Evolutionary conservation across 2,329 filamentous ascomycete genomes (phyloP).

Genomic region (Cercospora brassicicola): DNA sequence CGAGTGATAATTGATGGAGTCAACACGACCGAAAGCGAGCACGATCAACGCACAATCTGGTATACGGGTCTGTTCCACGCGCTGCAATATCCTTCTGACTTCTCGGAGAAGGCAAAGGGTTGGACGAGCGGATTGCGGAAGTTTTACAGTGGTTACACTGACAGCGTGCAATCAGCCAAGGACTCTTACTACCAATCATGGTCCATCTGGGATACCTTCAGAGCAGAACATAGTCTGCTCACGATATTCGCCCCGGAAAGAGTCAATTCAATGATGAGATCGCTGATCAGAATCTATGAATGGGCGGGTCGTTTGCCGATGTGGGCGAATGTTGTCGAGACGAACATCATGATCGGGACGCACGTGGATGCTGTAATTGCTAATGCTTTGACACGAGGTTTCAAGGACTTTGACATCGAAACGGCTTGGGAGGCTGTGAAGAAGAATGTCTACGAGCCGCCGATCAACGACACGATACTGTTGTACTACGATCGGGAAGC

Average conservation of each 20-base stretch:
- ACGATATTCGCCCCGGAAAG: conserved; percentile 50
- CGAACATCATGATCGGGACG: conserved; percentile 55
- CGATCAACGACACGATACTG: conserved; percentile 46
- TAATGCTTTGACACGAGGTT: conserved; percentile 49
- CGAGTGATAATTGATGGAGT: conserved; percentile 47
- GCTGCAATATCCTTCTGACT: conserved; percentile 52
- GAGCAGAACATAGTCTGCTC: conserved; percentile 50
- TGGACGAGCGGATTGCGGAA: conserved; percentile 29
- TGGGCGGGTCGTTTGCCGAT: conserved; percentile 51
- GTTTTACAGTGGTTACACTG: conserved; percentile 52
- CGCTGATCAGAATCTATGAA: conserved; percentile 49
- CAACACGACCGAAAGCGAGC: conserved; percentile 44
- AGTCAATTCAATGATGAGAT: conserved; percentile 52
- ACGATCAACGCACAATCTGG: conserved; percentile 50
- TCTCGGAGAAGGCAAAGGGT: conserved; percentile 46
- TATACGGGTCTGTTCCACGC: conserved; percentile 52
- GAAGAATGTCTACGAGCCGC: conserved; percentile 50
- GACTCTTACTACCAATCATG: conserved; percentile 55
- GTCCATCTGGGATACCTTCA: conserved; percentile 55
- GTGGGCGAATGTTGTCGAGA: conserved; percentile 54
- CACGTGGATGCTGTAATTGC: conserved; percentile 52
- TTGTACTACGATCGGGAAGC: conserved; percentile 53
- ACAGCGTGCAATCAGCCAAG: conserved; percentile 44
- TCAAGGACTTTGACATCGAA: conserved; percentile 46
- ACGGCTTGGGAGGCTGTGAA: conserved; percentile 49